Percentiles rank a stretch among this genome's conserved stretches.
Evolutionary conservation across 129 eudicot genomes (phyloP).

Genomic region (Centella asiatica): DNA sequence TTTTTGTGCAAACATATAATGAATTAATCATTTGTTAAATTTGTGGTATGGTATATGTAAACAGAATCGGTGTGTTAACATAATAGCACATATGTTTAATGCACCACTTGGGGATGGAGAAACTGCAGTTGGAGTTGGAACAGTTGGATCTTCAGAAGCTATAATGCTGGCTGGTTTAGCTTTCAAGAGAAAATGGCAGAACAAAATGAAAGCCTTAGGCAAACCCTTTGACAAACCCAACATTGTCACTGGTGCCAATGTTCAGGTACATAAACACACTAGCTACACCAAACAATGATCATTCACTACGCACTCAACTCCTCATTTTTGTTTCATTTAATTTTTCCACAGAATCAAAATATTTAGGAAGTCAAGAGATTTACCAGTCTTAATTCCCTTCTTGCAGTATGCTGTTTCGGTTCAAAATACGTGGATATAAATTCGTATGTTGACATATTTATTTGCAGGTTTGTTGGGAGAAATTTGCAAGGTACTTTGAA

Average conservation of each 20-base stretch:
- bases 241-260: slow-evolving; percentile 15
- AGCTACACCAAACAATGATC: background rate
- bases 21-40: background rate
- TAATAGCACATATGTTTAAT: slow-evolving; percentile 13
- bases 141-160: slow-evolving; percentile 11
- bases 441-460: background rate
- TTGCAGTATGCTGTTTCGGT: no score
- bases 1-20: background rate
- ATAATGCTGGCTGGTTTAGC: slow-evolving; percentile 16
- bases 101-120: slow-evolving; percentile 10
- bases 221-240: slow-evolving; percentile 8
- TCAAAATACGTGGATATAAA: no score
- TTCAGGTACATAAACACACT: background rate
- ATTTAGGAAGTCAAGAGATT: no score
- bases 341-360: no score
- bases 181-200: slow-evolving; percentile 14
- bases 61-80: slow-evolving; percentile 12
- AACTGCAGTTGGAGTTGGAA: slow-evolving; percentile 12
- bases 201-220: slow-evolving; percentile 11
- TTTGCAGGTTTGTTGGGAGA: slow-evolving; percentile 13
- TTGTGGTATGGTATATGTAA: background rate
- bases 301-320: background rate
- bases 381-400: no score
- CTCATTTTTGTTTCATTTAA: background rate
- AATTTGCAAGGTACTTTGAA: slow-evolving; percentile 71